A percentile compares a stretch with the other conserved stretches of the same genome.
Conservation (phyloP, 306 rosid species). For the Prunus kanzakura region DNA sequence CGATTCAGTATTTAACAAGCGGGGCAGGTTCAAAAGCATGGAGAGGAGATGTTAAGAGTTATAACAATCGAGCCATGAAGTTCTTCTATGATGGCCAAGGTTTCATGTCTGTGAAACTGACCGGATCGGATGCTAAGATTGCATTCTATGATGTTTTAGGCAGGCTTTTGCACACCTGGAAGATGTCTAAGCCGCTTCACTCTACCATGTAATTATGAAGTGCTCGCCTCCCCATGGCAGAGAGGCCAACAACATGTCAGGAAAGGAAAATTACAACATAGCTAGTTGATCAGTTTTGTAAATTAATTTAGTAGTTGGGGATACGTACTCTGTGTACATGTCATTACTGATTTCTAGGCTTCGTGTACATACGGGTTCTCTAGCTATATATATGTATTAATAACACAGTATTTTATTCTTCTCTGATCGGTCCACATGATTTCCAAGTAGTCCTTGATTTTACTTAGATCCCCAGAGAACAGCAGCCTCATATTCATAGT, state of each 20-base stretch:
- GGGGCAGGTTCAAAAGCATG: constrained; percentile 93
- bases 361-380: background rate
- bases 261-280: background rate
- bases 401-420: background rate
- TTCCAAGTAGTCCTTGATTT: background rate
- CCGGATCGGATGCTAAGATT: constrained; percentile 31
- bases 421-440: background rate
- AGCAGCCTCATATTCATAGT: background rate
- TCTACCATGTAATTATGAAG: background rate
- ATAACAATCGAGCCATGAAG: constrained; percentile 36
- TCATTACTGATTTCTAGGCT: background rate
- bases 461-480: background rate
- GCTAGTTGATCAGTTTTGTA: background rate
- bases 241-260: too few relatives aligned
- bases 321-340: background rate
- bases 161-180: constrained; percentile 46
- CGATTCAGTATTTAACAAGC: constrained; percentile 69
- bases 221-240: too few relatives aligned
- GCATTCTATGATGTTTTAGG: constrained; percentile 60
- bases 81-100: constrained; percentile 90
- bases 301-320: background rate
- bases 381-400: background rate
- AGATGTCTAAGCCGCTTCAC: constrained; percentile 32
- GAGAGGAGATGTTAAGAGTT: constrained; percentile 47
- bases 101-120: constrained; percentile 59